Evolutionary conservation across 1,284 basidiomycete genomes (phyloP).

Genomic region (Pyrrhoderma lamaoense): DNA sequence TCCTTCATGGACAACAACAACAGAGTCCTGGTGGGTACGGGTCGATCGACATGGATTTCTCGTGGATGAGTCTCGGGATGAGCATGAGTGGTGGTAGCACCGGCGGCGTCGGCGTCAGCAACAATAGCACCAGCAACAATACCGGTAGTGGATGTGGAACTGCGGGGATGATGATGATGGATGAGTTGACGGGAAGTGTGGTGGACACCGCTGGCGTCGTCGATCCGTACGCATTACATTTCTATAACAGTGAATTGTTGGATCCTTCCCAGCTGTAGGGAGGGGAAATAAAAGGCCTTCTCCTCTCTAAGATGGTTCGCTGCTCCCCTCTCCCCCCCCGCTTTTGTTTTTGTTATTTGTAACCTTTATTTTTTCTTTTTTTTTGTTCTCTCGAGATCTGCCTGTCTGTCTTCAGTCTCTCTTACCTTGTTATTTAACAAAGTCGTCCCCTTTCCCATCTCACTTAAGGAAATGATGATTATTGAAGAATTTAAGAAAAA

Average conservation of each 20-base stretch:
- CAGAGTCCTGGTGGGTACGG: neutral
- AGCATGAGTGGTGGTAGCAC: slow-evolving; percentile 4
- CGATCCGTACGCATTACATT: slow-evolving; percentile 6
- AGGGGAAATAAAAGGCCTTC: neutral
- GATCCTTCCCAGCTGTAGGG: slow-evolving; percentile 15
- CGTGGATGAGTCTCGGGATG: neutral
- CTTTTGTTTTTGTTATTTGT: no score
- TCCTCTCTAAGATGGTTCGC: neutral
- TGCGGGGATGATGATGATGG: slow-evolving; percentile 1
- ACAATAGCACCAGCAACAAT: neutral
- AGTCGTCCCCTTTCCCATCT: no score
- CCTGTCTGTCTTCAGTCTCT: no score
- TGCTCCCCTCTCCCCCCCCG: neutral
- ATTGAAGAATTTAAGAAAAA: no score
- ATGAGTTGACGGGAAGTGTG: neutral
- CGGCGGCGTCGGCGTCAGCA: neutral
- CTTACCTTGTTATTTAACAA: no score
- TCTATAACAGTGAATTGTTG: slow-evolving; percentile 11
- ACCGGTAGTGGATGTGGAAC: neutral
- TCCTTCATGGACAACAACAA: slow-evolving; percentile 1
- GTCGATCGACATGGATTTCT: neutral
- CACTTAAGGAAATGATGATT: no score
- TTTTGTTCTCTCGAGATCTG: no score
- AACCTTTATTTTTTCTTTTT: no score
- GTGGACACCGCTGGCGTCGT: no score